Percentiles rank a stretch among this genome's conserved stretches.
Evolutionary conservation across 2,329 filamentous ascomycete species (phyloP).

Genomic region (Fusarium burgessii): DNA sequence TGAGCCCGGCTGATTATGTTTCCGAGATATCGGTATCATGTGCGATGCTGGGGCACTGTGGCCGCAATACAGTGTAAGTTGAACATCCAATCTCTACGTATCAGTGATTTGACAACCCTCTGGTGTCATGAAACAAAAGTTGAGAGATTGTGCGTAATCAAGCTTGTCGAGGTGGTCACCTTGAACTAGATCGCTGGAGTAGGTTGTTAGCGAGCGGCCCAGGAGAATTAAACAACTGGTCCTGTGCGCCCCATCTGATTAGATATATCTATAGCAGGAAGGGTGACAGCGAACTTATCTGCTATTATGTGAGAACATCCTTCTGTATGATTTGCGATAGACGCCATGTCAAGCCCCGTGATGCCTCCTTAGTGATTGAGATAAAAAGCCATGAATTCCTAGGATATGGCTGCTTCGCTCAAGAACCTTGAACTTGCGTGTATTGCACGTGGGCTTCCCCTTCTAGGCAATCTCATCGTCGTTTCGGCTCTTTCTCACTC

Average conservation of each 20-base stretch:
- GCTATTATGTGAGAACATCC: background rate
- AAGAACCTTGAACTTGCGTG: background rate
- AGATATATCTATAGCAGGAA: conserved; percentile 16
- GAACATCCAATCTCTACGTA: conserved; percentile 7
- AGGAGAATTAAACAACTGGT: conserved; percentile 16
- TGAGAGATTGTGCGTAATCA: background rate
- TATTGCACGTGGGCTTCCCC: conserved; percentile 13
- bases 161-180: background rate
- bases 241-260: conserved; percentile 23
- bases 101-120: conserved; percentile 5
- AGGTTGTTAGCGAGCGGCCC: conserved; percentile 1
- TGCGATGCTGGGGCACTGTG: conserved; percentile 23
- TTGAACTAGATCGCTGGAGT: background rate
- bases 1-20: conserved; percentile 44
- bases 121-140: conserved; percentile 7
- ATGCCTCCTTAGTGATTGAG: conserved; percentile 1
- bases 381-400: background rate
- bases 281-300: background rate
- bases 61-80: conserved; percentile 4
- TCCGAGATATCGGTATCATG: conserved; percentile 47
- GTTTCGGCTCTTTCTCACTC: conserved; percentile 36
- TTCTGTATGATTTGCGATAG: conserved; percentile 5
- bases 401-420: background rate
- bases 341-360: conserved; percentile 15
- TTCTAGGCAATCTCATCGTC: conserved; percentile 7